phyloP scores from a whole-genome alignment of 352 stramenopile species.

The Pythium insidiosum region DNA sequence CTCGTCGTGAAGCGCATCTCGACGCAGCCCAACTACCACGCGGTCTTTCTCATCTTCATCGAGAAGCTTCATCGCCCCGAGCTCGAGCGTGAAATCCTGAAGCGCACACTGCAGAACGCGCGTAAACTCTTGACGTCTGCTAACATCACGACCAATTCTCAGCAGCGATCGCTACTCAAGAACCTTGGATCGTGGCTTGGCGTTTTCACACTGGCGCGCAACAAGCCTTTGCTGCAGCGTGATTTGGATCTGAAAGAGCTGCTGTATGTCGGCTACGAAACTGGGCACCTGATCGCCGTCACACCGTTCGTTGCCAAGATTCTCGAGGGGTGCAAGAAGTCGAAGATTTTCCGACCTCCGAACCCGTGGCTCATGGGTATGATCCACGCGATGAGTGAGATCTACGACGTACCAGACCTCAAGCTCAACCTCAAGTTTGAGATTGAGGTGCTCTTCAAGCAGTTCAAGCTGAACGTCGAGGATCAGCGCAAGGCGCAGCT shows the following conservation, averaged over 20 bases:
- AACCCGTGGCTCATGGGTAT: constrained; percentile 99
- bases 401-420: constrained; percentile 98
- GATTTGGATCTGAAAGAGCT: constrained; percentile 99
- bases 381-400: constrained; percentile 94
- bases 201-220: constrained; percentile 96
- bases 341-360: constrained; percentile 95
- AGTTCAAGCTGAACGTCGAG: constrained; percentile 96
- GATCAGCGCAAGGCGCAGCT: constrained; percentile 91
- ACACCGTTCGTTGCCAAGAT: constrained; percentile 98
- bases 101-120: constrained; percentile 93
- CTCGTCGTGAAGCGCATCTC: constrained; percentile 98
- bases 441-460: constrained; percentile 99
- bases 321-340: constrained; percentile 96
- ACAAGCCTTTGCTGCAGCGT: constrained; percentile 96
- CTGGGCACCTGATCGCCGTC: constrained; percentile 96
- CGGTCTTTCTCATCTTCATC: constrained; percentile 96
- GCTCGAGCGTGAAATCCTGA: constrained; percentile 92
- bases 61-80: constrained; percentile 92
- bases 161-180: constrained; percentile 97
- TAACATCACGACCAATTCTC: constrained; percentile 97
- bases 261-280: constrained; percentile 93
- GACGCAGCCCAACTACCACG: constrained; percentile 98
- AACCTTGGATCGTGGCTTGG: constrained; percentile 98
- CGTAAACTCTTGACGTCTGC: constrained; percentile 95
- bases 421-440: constrained; percentile 99